Base-by-base conservation (phyloP, 2,329 filamentous ascomycete species). In the Cladosporium sp. region DNA sequence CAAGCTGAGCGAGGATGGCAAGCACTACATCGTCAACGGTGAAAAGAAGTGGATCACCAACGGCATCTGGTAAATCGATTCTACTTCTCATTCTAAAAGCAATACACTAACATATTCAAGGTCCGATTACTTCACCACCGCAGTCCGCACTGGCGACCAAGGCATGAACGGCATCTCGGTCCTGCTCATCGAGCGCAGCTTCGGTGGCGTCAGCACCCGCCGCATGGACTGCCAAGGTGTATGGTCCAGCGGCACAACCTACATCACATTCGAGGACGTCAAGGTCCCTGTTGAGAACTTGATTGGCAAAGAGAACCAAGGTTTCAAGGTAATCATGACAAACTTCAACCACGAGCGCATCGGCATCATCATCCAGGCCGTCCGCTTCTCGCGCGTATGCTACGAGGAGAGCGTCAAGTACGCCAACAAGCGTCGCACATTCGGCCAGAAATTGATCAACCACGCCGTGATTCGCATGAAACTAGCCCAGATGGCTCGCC, bases 1-100 rank as follows among this genome's bases (percentile, higher is more conserved):
- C 25, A 96, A 96, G 82, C 83, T 97, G 59, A 90, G 84, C 63
- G 89, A 94, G 67, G 94, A 99, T 69, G 94, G 94, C 71, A 97
- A 97, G 82, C 91, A 97, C 79, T 99, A 95, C 78, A 97, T 97
- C 67, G 94, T 99, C 77, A 99, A 97, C 72, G 94, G 94, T 58
- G 93, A 97, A 85, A 97, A 99, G 88, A 99, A 99, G 80, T 97
- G 94, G 93, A 97, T 97, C 76, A 97, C 93, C 70, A 99, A 99
- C 77, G 94, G 94, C 70, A 85, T 97, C 70, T 65, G 68, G 67
- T 56, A 49, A 56, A 42, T 14, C 9, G 5, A 58, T 54, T 59
- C 60, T 30, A 3, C 20, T 11, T n/a, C 4, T 22, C 22, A 30
- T 8, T 39, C 19, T 6, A n/a, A 25, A 9, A 34, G 30, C 19